These are phyloP conservation scores for Kokia cookei DNA, from an alignment of 441 rosid species.

Conservation along the genomic window DNA sequence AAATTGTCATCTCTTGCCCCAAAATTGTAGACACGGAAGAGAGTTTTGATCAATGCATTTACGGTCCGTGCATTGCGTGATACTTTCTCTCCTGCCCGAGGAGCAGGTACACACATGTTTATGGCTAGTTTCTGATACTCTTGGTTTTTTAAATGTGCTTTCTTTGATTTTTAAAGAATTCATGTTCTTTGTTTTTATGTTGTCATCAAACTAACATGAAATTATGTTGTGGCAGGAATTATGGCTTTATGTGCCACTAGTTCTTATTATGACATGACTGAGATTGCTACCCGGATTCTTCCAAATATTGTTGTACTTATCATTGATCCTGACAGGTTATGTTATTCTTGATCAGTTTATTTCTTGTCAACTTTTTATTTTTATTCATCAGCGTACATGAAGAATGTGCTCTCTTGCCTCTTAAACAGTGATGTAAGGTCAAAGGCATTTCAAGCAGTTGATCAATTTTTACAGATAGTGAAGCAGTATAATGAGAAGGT, in stretches of 20 bases:
- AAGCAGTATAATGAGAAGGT: conserved; percentile 90
- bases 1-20: conserved; percentile 17
- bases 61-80: conserved; percentile 97
- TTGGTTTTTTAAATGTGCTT: background rate
- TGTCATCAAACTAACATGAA: background rate
- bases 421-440: conserved; percentile 80
- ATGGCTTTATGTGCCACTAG: conserved; percentile 98
- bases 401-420: conserved; percentile 5
- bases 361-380: conserved; percentile 9
- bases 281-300: conserved; percentile 92
- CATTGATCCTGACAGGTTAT: conserved; percentile 90
- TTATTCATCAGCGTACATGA: background rate
- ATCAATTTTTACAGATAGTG: conserved; percentile 86
- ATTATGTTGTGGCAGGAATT: conserved; percentile 51
- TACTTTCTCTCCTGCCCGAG: conserved; percentile 97
- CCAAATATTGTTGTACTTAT: conserved; percentile 86
- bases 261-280: conserved; percentile 78
- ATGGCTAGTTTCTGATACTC: background rate
- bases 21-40: conserved; percentile 77
- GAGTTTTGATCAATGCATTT: conserved; percentile 98
- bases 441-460: conserved; percentile 95
- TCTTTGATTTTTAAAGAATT: background rate
- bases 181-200: background rate
- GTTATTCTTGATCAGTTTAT: conserved; percentile 10
- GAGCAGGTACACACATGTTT: conserved; percentile 62